Conservation (phyloP, 106 monocot genomes). For the Cymbidium sinense region DNA sequence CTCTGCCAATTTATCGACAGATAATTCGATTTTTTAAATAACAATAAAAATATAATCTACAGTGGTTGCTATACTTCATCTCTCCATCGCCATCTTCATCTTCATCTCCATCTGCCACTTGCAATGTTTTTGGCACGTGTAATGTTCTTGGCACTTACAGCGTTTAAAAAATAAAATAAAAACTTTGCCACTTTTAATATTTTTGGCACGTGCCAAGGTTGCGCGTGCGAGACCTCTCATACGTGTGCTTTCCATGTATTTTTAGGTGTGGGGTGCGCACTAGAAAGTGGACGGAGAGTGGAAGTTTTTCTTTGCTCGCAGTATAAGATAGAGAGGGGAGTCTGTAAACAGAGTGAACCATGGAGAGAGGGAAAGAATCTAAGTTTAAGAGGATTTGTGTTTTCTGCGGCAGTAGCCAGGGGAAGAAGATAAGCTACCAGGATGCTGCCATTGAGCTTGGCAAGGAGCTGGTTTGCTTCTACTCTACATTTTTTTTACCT, state of each 20-base stretch:
- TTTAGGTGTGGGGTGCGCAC: conserved; percentile 17
- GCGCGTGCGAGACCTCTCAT: conserved; percentile 12
- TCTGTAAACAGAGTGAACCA: conserved; percentile 2
- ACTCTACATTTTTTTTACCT: neutral
- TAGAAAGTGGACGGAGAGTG: conserved; percentile 19
- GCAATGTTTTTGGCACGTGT: too few species aligned
- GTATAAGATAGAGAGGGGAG: conserved; percentile 9
- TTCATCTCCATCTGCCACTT: too few species aligned
- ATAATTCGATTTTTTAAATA: neutral
- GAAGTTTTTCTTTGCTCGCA: conserved; percentile 11
- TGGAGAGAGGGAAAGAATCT: conserved; percentile 32
- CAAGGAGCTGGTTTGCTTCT: conserved; percentile 45
- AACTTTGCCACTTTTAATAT: too few species aligned
- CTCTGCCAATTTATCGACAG: neutral
- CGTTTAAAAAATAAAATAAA: too few species aligned
- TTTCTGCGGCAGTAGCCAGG: conserved; percentile 82
- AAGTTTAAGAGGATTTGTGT: conserved; percentile 82
- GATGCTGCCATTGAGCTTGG: conserved; percentile 78
- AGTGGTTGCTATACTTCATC: neutral
- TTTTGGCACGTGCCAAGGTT: neutral
- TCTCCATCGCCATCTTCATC: too few species aligned
- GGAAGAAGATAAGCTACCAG: conserved; percentile 80
- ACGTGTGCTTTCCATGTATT: conserved; percentile 15
- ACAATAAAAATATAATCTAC: neutral
- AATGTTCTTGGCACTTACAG: neutral